Percentiles rank a stretch among this genome's conserved stretches.
Conservation (phyloP, 371 early-diverging fungal species). For the Mucor racemosus region DNA sequence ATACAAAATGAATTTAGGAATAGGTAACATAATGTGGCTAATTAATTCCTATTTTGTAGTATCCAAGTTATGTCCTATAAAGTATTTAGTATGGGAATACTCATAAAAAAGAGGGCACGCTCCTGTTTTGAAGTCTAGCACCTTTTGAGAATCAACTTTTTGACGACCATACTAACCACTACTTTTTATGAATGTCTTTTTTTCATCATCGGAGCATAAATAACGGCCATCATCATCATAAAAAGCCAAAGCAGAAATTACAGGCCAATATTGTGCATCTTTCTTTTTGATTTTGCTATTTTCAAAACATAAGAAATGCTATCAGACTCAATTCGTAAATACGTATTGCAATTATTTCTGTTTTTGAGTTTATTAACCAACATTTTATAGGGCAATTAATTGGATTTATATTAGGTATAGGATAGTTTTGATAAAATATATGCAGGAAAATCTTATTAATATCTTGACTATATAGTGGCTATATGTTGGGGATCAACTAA, state of each 20-base stretch:
- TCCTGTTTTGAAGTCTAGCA: no score
- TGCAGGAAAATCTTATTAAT: not conserved
- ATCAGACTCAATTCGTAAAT: constrained; percentile 6
- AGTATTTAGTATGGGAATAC: no score
- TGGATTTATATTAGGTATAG: constrained; percentile 37
- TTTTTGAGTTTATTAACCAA: not conserved
- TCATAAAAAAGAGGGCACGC: no score
- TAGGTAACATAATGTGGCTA: no score
- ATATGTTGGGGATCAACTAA: constrained; percentile 96
- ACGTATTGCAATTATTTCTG: not conserved
- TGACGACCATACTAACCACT: no score
- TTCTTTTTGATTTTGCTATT: not conserved
- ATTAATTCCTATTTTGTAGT: no score
- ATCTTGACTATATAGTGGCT: constrained; percentile 58
- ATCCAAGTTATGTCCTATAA: no score
- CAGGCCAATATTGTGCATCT: no score
- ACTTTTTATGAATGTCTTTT: no score
- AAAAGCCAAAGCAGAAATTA: not conserved
- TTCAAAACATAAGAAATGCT: not conserved
- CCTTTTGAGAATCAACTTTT: no score
- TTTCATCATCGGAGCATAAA: no score
- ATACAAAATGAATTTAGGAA: no score
- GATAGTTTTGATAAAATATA: not conserved
- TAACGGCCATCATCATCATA: not conserved
- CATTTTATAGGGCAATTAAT: constrained; percentile 22